Percentiles rank a stretch among this genome's conserved stretches.
These are phyloP conservation scores for Senna tora DNA, from an alignment of 306 rosid genomes.

Conservation along the genomic window DNA sequence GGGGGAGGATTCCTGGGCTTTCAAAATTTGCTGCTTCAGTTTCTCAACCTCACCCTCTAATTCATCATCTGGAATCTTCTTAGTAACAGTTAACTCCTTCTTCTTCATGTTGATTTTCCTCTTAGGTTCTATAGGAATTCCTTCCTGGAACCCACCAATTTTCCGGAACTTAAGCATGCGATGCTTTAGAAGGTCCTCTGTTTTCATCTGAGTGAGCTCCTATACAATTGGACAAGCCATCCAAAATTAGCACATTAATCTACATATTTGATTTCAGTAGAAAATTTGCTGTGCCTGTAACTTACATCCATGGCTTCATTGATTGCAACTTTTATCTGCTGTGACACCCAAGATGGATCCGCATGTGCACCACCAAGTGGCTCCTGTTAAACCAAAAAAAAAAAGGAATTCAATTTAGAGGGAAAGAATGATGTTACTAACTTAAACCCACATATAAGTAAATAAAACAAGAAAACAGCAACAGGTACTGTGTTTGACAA, in stretches of 20 bases:
- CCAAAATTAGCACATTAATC: conserved; percentile 26
- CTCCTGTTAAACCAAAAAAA: conserved; percentile 58
- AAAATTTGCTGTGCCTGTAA: conserved; percentile 32
- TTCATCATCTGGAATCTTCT: conserved; percentile 48
- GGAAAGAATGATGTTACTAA: not conserved
- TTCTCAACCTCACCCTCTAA: conserved; percentile 60
- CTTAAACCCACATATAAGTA: not conserved
- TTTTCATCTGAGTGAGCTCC: conserved; percentile 75
- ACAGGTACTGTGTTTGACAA: conserved; percentile 25
- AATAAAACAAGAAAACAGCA: conserved; percentile 9
- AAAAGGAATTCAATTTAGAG: conserved; percentile 32
- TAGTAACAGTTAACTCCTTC: conserved; percentile 53
- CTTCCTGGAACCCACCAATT: conserved; percentile 82
- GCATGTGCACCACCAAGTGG: conserved; percentile 97
- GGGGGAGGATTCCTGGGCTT: conserved; percentile 53
- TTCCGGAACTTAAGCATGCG: conserved; percentile 82
- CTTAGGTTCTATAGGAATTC: conserved; percentile 68
- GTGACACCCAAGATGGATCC: conserved; percentile 81
- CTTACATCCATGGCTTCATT: conserved; percentile 84
- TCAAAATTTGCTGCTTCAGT: conserved; percentile 56
- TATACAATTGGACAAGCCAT: conserved; percentile 39
- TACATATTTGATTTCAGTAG: conserved; percentile 28
- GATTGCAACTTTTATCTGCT: conserved; percentile 78
- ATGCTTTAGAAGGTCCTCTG: conserved; percentile 64
- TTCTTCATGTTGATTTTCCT: conserved; percentile 69